phyloP scores from a whole-genome alignment of 2,329 filamentous ascomycete genomes.

The Neurospora sp. region DNA sequence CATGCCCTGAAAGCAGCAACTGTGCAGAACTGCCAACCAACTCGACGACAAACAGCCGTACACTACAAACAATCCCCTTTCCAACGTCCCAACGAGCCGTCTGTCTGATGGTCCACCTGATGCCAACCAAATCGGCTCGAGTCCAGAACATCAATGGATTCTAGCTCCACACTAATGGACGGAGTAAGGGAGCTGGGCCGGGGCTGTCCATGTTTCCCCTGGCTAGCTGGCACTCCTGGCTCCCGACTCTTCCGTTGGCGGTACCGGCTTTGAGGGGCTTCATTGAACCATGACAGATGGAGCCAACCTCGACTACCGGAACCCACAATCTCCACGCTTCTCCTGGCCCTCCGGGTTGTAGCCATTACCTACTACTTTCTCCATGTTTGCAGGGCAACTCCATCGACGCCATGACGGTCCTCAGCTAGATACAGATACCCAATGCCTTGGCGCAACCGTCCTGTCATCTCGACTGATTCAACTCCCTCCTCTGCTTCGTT shows the following conservation, averaged over 20 bases:
- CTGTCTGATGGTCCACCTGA: background rate
- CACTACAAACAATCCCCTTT: background rate
- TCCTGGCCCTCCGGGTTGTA: background rate
- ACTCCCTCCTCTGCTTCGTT: background rate
- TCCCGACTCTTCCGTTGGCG: background rate
- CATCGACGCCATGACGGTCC: constrained; percentile 8
- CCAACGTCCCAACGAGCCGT: background rate
- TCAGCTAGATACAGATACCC: constrained; percentile 1
- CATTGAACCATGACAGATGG: background rate
- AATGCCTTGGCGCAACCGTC: background rate
- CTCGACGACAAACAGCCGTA: background rate
- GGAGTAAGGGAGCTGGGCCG: background rate
- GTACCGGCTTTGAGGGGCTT: too few relatives aligned
- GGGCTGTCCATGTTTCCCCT: background rate
- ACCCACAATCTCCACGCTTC: background rate
- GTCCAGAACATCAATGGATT: background rate
- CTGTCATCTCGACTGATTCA: background rate
- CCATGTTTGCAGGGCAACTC: constrained; percentile 4
- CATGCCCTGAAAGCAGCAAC: background rate
- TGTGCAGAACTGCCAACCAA: background rate
- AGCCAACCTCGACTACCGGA: background rate
- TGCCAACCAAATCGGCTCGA: background rate
- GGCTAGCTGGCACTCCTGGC: background rate
- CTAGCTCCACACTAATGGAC: background rate
- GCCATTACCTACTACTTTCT: constrained; percentile 1